phyloP scores from a whole-genome alignment of 208 protist species.

The Blastocrithidia nonstop region DNA sequence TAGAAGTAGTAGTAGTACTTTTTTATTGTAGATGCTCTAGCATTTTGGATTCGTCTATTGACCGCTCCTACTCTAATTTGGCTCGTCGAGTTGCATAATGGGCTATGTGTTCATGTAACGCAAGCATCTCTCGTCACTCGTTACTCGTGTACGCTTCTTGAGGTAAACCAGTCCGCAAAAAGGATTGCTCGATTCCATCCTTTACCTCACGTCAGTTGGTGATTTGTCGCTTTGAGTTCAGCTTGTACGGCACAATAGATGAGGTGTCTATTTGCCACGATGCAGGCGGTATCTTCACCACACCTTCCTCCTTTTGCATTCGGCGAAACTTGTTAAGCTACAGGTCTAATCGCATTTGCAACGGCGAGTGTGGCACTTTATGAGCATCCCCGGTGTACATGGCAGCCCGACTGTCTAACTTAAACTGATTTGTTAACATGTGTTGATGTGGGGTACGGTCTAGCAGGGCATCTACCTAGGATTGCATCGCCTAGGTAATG shows the following conservation, averaged over 20 bases:
- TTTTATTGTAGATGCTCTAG: conserved; percentile 4
- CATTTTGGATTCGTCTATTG: conserved; percentile 14
- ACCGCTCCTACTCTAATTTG: conserved; percentile 20
- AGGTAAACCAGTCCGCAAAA: conserved; percentile 57
- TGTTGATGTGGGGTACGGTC: conserved; percentile 70
- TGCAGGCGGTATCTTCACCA: conserved; percentile 71
- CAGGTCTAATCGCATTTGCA: conserved; percentile 80
- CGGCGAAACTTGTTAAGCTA: conserved; percentile 65
- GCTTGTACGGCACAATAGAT: conserved; percentile 68
- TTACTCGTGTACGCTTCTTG: conserved; percentile 54
- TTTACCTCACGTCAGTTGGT: conserved; percentile 83
- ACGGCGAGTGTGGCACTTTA: conserved; percentile 53
- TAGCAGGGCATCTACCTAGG: conserved; percentile 36
- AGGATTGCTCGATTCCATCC: conserved; percentile 71
- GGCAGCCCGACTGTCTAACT: conserved; percentile 24
- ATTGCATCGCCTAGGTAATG: conserved; percentile 51
- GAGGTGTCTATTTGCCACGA: conserved; percentile 51
- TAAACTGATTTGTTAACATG: conserved; percentile 73
- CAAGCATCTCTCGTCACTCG: conserved; percentile 63
- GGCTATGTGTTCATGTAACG: conserved; percentile 36
- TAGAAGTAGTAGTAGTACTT: background rate
- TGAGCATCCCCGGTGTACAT: conserved; percentile 52
- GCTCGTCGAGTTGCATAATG: conserved; percentile 24
- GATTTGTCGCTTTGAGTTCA: conserved; percentile 46
- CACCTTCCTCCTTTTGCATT: conserved; percentile 74